Evolutionary conservation across 805 yeast genomes (phyloP), one percentile per base, ranked within the genome.

Genomic region (Sporopachydermia lactativora): DNA sequence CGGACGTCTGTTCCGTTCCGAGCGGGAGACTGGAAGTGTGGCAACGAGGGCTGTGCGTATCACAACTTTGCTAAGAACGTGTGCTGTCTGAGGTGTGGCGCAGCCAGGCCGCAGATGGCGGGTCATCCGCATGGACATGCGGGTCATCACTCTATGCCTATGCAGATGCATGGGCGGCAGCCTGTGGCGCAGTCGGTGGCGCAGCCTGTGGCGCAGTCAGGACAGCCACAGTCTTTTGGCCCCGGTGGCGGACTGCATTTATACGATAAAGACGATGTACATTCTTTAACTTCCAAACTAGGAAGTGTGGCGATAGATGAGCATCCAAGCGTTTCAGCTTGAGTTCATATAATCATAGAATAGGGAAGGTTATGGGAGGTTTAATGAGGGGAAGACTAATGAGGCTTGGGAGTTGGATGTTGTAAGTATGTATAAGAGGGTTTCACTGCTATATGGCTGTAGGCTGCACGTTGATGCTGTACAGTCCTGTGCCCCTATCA

Each of bases 1-100:
- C 61, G 60, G 41, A 69, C 66, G 3, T 65, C 74, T 50, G 94
- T 88, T n/a, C 95, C 96, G 19, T 88, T 88, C 60, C 71, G 96
- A 51, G 96, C 96, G 2, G 96, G 96, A 40, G 96, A 86, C 60
- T 88, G 96, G 96, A 86, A 85, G 58, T 88, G 96, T 64, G 66
- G 73, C 18, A 75, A 72, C 47, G 88, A 80, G 42, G 65, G 72
- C 17, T 88, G 96, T 57, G 69, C 76, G 24, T 88, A 88, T 58
- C 96, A 86, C 59, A 86, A 86, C 58, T 86, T 86, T 66, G 96
- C 96, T 3, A 86, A 86, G 53, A 86, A 86, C 57, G 66, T 83
- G 43, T 75, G 78, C 43, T 86, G 96, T 56, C 67, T 86, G 54
- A 78, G 89, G 55, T 86, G 96, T 61, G 94, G 95, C 3, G 81